Evolutionary conservation across 2,329 filamentous ascomycete species (phyloP).

Genomic region (Biscogniauxia mediterranea): DNA sequence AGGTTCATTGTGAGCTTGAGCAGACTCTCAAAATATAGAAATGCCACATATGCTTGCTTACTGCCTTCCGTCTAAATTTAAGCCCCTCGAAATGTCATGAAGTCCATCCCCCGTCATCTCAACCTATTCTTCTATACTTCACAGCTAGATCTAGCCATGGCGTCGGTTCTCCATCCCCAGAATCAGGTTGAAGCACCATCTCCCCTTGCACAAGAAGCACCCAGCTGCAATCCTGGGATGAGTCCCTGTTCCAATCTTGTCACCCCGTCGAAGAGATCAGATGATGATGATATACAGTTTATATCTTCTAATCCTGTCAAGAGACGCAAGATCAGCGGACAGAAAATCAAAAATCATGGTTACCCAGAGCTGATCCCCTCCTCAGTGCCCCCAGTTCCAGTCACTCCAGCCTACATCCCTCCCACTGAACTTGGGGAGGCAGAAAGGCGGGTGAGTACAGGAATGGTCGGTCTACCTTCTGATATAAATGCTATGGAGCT

Average conservation of each 20-base stretch:
- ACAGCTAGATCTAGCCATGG: conserved; percentile 13
- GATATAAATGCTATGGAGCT: conserved; percentile 30
- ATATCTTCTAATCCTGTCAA: conserved; percentile 44
- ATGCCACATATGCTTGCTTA: conserved; percentile 11
- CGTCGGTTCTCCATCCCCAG: conserved; percentile 11
- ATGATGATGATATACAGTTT: conserved; percentile 44
- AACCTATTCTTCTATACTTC: not conserved
- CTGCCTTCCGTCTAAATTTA: conserved; percentile 1
- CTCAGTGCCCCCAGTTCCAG: not conserved
- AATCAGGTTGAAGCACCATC: conserved; percentile 4
- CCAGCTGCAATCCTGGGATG: conserved; percentile 1
- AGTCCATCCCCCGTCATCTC: not conserved
- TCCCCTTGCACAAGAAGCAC: conserved; percentile 2
- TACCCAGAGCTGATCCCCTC: conserved; percentile 3
- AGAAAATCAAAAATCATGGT: conserved; percentile 2
- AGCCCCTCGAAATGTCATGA: conserved; percentile 2
- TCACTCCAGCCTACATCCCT: conserved; percentile 2
- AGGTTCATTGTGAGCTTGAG: conserved; percentile 3
- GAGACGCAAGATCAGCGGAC: conserved; percentile 32
- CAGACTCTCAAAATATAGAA: conserved; percentile 16
- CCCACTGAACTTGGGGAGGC: conserved; percentile 17
- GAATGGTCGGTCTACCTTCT: conserved; percentile 31
- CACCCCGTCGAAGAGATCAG: conserved; percentile 27
- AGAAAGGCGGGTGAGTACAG: conserved; percentile 33
- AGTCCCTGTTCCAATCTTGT: conserved; percentile 1